phyloP scores from a whole-genome alignment of 1,284 basidiomycete species.

The Ganoderma meredithae region DNA sequence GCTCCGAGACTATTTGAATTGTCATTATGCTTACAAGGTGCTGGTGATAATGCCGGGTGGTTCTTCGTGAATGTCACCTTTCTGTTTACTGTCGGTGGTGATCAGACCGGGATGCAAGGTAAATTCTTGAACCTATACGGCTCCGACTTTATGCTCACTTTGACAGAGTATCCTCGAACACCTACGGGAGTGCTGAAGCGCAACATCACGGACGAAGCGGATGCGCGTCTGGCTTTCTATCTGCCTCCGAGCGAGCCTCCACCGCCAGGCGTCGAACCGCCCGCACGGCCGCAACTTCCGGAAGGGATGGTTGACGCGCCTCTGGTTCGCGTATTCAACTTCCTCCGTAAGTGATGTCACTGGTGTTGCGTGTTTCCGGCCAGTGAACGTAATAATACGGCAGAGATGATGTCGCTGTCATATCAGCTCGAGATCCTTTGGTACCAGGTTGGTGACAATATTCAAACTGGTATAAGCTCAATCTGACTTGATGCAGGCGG shows the following conservation, averaged over 20 bases:
- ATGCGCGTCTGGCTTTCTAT: constrained; percentile 69
- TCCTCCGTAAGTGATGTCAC: constrained; percentile 66
- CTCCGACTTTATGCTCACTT: constrained; percentile 7
- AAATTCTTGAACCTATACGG: constrained; percentile 5
- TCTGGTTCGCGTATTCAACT: constrained; percentile 81
- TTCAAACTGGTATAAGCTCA: too few relatives aligned
- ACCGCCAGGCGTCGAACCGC: constrained; percentile 53
- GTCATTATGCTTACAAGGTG: constrained; percentile 76
- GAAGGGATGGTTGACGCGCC: constrained; percentile 74
- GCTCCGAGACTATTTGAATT: constrained; percentile 80
- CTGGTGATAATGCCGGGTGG: constrained; percentile 75
- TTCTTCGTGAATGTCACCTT: constrained; percentile 82
- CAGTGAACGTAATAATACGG: constrained; percentile 1
- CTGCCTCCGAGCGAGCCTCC: constrained; percentile 51
- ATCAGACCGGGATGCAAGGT: constrained; percentile 77
- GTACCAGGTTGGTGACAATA: constrained; percentile 64
- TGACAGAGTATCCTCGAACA: constrained; percentile 71
- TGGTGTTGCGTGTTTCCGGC: constrained; percentile 1
- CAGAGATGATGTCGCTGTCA: constrained; percentile 86
- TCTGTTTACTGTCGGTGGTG: constrained; percentile 76
- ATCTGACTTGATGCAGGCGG: constrained; percentile 52
- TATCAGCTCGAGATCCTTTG: constrained; percentile 86
- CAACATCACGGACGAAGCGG: constrained; percentile 76
- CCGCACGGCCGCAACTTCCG: constrained; percentile 62
- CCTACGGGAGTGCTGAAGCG: constrained; percentile 70